phyloP scores from a whole-genome alignment of 176 grass and related monocot genomes.

The Aechmea fasciata region DNA sequence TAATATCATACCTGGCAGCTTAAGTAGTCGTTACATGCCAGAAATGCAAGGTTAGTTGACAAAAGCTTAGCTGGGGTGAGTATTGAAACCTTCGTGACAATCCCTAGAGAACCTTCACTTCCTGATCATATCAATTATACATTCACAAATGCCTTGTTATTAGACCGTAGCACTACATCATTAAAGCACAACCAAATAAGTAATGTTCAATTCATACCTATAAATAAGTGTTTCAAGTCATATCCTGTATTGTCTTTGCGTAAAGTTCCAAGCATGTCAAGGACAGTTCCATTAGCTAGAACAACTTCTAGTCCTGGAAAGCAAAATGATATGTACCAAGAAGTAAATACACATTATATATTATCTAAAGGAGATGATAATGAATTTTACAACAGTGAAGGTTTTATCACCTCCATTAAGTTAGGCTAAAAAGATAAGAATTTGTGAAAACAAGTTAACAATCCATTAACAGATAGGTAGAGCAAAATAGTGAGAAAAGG shows the following conservation, averaged over 20 bases:
- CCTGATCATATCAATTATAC: constrained; percentile 41
- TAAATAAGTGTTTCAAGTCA: constrained; percentile 92
- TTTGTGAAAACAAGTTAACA: too few relatives aligned
- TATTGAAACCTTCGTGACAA: constrained; percentile 86
- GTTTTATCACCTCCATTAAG: too few relatives aligned
- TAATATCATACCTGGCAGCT: constrained; percentile 69
- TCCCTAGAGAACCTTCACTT: constrained; percentile 88
- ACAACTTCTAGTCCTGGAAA: constrained; percentile 82
- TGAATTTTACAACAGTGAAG: background rate
- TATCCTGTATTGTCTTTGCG: constrained; percentile 98
- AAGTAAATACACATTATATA: background rate
- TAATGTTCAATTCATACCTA: constrained; percentile 35
- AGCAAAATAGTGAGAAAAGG: too few relatives aligned
- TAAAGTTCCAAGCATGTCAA: constrained; percentile 90
- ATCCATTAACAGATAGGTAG: too few relatives aligned
- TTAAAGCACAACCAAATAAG: constrained; percentile 9
- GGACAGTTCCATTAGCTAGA: constrained; percentile 79
- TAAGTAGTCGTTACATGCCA: constrained; percentile 86
- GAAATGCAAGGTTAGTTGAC: constrained; percentile 81
- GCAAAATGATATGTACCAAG: background rate
- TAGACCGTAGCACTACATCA: constrained; percentile 1
- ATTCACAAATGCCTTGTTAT: constrained; percentile 27
- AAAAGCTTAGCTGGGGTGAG: constrained; percentile 78
- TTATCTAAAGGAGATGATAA: background rate
- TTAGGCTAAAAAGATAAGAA: too few relatives aligned